Evolutionary conservation across 106 monocot species (phyloP).

Genomic region (Cymbidium sinense): DNA sequence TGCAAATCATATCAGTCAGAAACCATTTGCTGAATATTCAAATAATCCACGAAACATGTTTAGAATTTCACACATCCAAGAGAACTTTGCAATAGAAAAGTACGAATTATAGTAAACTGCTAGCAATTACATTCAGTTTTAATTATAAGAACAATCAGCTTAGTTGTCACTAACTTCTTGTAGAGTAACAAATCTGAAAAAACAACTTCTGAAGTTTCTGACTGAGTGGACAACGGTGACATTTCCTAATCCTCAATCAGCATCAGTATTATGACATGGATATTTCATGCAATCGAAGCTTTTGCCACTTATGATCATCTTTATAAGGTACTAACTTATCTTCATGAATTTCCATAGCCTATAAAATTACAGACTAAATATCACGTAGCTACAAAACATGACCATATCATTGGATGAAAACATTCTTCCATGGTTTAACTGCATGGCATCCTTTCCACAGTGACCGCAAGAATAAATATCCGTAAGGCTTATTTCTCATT

Average conservation of each 20-base stretch:
- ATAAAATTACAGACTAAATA: neutral
- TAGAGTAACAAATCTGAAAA: neutral
- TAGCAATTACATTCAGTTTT: neutral
- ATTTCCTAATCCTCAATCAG: neutral
- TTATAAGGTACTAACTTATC: neutral
- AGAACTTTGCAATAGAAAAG: neutral
- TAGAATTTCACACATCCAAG: neutral
- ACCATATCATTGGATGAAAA: no score
- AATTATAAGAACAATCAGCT: no score
- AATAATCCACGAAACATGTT: neutral
- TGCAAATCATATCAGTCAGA: conserved; percentile 23
- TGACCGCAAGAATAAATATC: no score
- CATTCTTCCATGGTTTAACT: no score
- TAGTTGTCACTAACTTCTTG: neutral
- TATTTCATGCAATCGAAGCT: no score
- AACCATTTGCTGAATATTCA: neutral
- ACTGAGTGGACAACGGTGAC: neutral
- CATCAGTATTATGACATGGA: neutral
- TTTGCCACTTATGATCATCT: neutral
- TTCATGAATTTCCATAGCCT: neutral
- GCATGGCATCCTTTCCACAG: no score
- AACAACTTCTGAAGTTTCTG: neutral
- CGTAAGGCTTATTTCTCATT: no score
- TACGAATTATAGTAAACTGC: neutral
- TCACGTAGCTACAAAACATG: no score